These are phyloP conservation scores for Mycena epipterygia DNA, from an alignment of 768 basidiomycete species.

Conservation along the genomic window DNA sequence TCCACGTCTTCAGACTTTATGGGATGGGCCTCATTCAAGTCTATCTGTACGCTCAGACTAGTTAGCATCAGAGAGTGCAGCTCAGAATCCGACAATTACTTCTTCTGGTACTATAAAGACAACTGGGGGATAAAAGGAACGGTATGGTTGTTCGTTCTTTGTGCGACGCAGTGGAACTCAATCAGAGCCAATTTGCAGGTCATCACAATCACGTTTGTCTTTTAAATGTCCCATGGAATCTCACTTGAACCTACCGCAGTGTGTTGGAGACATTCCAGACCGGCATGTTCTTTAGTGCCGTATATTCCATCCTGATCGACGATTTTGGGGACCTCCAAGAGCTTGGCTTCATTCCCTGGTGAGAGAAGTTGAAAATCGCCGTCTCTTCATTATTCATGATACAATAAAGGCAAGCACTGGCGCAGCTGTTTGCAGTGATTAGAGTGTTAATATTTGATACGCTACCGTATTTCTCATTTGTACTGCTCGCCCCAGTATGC, in stretches of 20 bases:
- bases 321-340: not conserved
- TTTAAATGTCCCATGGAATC: too few species aligned
- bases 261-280: conserved; percentile 1
- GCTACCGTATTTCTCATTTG: not conserved
- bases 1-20: not conserved
- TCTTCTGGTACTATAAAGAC: conserved; percentile 19
- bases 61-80: not conserved
- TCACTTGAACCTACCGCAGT: not conserved
- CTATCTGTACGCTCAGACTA: not conserved
- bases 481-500: not conserved
- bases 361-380: not conserved
- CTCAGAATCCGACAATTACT: not conserved
- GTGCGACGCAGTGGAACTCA: too few species aligned
- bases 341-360: not conserved
- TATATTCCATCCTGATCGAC: not conserved
- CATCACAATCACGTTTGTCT: not conserved
- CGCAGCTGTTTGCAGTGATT: not conserved
- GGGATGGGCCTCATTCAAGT: conserved; percentile 5
- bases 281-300: not conserved
- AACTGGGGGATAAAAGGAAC: conserved; percentile 7
- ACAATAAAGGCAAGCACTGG: not conserved
- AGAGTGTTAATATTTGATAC: not conserved
- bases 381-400: not conserved
- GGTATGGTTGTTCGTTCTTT: not conserved
- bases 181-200: not conserved